phyloP scores from a whole-genome alignment of 768 basidiomycete genomes.

The Tubosaeta brunneosetosa region DNA sequence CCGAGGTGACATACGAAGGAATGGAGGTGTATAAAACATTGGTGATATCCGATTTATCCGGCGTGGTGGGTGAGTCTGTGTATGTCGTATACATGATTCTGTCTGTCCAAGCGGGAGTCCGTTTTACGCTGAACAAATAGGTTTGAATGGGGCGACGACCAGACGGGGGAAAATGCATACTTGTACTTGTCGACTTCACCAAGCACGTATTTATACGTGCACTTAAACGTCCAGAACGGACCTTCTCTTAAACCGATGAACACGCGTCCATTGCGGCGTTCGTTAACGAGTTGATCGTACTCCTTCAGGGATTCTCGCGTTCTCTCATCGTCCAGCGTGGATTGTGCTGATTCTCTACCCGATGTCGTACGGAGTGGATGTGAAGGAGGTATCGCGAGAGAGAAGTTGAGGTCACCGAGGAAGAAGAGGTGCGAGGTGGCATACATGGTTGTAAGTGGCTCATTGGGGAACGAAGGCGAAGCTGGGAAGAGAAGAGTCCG shows the following conservation, averaged over 20 bases:
- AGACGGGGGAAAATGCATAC: conserved; percentile 36
- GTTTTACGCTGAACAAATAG: conserved; percentile 45
- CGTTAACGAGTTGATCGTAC: conserved; percentile 65
- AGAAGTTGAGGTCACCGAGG: conserved; percentile 92
- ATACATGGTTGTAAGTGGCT: conserved; percentile 59
- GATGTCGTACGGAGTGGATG: conserved; percentile 41
- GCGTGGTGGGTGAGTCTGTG: conserved; percentile 53
- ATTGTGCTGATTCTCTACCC: conserved; percentile 34
- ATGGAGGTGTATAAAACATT: conserved; percentile 76
- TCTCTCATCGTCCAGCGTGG: conserved; percentile 44
- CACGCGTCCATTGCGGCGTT: conserved; percentile 57
- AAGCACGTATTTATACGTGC: conserved; percentile 83
- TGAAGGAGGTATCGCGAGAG: conserved; percentile 59
- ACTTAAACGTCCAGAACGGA: conserved; percentile 86
- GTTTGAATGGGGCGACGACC: background rate
- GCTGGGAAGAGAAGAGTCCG: conserved; percentile 74
- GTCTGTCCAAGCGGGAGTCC: conserved; percentile 91
- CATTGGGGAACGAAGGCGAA: conserved; percentile 34
- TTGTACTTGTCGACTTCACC: conserved; percentile 82
- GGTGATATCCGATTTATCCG: conserved; percentile 48
- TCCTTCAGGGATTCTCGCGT: conserved; percentile 60
- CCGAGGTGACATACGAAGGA: conserved; percentile 81
- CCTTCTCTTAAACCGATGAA: conserved; percentile 78
- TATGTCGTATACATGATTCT: conserved; percentile 81
- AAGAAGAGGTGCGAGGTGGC: conserved; percentile 88